Base-by-base conservation (phyloP, 345 rosid species). In the Rhodamnia rubescens region DNA sequence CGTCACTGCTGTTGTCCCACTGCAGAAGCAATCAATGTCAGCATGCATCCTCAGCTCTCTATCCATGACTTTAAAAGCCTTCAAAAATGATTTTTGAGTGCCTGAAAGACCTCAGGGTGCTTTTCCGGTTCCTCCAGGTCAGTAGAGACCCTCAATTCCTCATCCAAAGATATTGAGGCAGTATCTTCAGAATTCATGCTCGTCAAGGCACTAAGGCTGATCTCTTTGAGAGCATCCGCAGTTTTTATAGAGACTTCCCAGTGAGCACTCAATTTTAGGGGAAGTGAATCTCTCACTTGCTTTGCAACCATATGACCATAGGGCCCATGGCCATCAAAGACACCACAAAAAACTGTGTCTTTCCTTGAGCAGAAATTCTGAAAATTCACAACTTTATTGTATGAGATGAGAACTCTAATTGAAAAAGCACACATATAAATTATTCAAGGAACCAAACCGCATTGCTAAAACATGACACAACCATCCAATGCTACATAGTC, bases 311-410 rank as follows among this genome's bases (percentile, higher is more conserved):
- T 89, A 88, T 97, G 99, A 87, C 99, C 99, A 82, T 87, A 93
- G 2, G 99, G 99, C 78, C 99, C 99, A 74, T 97, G 99, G 14
- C 99, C 99, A 91, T 97, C 99, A 88, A 97, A 97, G 75, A 97
- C 95, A 85, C 99, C 99, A 92, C 99, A 95, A 88, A 97, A 95
- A 64, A 94, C 85, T 32, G 96, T 93, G 88, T 96, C 99, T 80
- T 93, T 88, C 90, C 95, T 92, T 2, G 99, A 93, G 83, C 95
- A 93, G 88, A 96, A 97, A 86, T 93, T 94, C 99, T 97, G 93
- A 27, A 84, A 86, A 22, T 69, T 82, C 15, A 53, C 21, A 16
- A 82, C 2, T 53, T 80, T 40, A 82, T 50, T 16, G 84, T 53
- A 18, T 32, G 78, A 69, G 78, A 69, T 32, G 78, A 64, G 78